phyloP scores from a whole-genome alignment of 352 stramenopile genomes.

The Globisporangium rhizosaccharum region DNA sequence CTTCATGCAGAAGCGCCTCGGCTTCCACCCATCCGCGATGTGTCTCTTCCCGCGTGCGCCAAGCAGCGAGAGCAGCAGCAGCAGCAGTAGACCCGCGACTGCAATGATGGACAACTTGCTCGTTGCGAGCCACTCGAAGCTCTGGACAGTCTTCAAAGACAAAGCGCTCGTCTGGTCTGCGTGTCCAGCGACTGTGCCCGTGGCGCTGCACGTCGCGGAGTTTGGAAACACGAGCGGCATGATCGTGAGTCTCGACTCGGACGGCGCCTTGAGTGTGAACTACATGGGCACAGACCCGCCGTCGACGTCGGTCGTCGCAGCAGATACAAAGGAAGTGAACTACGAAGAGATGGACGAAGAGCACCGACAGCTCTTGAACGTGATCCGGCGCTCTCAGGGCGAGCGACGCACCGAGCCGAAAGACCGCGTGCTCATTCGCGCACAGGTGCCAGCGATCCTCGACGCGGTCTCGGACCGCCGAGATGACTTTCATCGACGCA shows the following conservation, averaged over 20 bases:
- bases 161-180: slow-evolving; percentile 80
- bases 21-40: slow-evolving; percentile 60
- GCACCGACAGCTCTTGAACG: slow-evolving; percentile 79
- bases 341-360: slow-evolving; percentile 91
- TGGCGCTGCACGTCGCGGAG: slow-evolving; percentile 55
- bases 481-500: not conserved
- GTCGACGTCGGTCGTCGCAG: slow-evolving; percentile 57
- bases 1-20: slow-evolving; percentile 72
- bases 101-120: slow-evolving; percentile 65
- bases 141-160: slow-evolving; percentile 78
- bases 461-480: slow-evolving; percentile 38
- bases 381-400: slow-evolving; percentile 76
- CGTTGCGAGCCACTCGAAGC: slow-evolving; percentile 62
- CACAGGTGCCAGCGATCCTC: slow-evolving; percentile 62
- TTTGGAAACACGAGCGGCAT: slow-evolving; percentile 78
- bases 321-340: slow-evolving; percentile 81
- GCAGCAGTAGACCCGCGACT: not conserved
- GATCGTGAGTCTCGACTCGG: slow-evolving; percentile 73
- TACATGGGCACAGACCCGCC: slow-evolving; percentile 89
- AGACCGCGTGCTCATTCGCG: slow-evolving; percentile 68
- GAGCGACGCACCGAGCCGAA: slow-evolving; percentile 63
- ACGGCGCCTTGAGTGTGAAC: slow-evolving; percentile 70
- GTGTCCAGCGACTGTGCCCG: slow-evolving; percentile 41
- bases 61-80: slow-evolving; percentile 14
- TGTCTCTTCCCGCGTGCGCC: slow-evolving; percentile 41